phyloP scores from a whole-genome alignment of 208 protist genomes.

The Trypanosoma congolense region DNA sequence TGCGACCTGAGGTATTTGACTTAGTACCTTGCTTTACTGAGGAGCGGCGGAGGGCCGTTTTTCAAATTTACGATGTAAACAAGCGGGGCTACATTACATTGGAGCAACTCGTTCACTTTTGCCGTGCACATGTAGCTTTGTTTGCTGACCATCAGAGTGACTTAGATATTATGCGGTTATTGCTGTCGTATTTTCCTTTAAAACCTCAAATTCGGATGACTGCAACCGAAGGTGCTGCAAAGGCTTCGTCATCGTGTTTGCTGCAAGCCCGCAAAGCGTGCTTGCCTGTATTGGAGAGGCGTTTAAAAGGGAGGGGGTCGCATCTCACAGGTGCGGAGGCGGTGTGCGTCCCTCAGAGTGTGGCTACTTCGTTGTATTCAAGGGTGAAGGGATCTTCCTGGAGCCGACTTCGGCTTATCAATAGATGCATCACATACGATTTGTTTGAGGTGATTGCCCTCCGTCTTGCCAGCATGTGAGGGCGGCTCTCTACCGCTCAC shows the following conservation, averaged over 20 bases:
- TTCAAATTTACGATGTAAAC: slow-evolving; percentile 25
- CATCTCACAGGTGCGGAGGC: background rate
- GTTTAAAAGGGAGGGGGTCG: background rate
- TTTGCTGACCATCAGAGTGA: slow-evolving; percentile 21
- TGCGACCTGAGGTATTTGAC: background rate
- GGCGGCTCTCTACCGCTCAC: no score
- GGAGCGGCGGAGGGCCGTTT: slow-evolving; percentile 17
- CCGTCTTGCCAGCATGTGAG: slow-evolving; percentile 22
- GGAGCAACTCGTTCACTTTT: slow-evolving; percentile 35
- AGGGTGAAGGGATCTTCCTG: no score
- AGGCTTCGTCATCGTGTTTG: background rate
- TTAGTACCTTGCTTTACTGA: slow-evolving; percentile 36
- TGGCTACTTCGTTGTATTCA: background rate
- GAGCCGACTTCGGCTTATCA: background rate
- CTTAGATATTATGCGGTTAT: slow-evolving; percentile 16
- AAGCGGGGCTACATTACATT: slow-evolving; percentile 21
- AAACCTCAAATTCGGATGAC: background rate
- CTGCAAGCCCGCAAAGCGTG: background rate
- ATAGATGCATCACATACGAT: slow-evolving; percentile 12
- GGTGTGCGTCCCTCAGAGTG: background rate
- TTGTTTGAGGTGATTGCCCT: slow-evolving; percentile 26
- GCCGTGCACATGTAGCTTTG: slow-evolving; percentile 27
- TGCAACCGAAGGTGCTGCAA: background rate
- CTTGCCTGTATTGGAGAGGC: background rate
- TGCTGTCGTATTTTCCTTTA: slow-evolving; percentile 23